A percentile compares a stretch with the other conserved stretches of the same genome.
Evolutionary conservation across 306 rosid species (phyloP).

Genomic region (Sophora flavescens): DNA sequence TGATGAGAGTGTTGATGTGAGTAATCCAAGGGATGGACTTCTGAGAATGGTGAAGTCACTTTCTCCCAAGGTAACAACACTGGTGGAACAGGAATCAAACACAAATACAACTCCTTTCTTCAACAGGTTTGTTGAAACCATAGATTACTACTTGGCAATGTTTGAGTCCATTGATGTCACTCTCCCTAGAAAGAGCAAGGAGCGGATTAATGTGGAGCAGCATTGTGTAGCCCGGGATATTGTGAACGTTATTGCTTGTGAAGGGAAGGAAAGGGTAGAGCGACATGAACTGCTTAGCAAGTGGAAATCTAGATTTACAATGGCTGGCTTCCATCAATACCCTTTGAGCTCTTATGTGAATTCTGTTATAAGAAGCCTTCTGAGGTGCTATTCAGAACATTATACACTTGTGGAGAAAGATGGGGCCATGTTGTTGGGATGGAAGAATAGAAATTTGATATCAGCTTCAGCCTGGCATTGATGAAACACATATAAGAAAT

Average conservation of each 20-base stretch:
- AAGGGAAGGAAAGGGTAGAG: slow-evolving; percentile 82
- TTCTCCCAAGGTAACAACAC: slow-evolving; percentile 71
- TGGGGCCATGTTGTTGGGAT: slow-evolving; percentile 83
- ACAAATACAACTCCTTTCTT: slow-evolving; percentile 88
- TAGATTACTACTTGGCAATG: slow-evolving; percentile 78
- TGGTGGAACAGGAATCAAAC: slow-evolving; percentile 95
- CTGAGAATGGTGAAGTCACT: slow-evolving; percentile 78
- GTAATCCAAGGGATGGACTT: slow-evolving; percentile 80
- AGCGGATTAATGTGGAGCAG: slow-evolving; percentile 77
- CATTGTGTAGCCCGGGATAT: slow-evolving; percentile 88
- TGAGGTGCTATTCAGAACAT: slow-evolving; percentile 74
- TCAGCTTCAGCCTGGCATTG: slow-evolving; percentile 92
- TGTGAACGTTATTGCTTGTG: slow-evolving; percentile 81
- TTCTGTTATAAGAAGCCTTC: slow-evolving; percentile 65
- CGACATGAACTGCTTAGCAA: slow-evolving; percentile 87
- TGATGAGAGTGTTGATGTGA: slow-evolving; percentile 83
- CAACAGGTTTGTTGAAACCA: slow-evolving; percentile 71
- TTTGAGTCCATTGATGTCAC: slow-evolving; percentile 83
- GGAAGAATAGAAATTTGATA: slow-evolving; percentile 80
- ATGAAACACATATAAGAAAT: slow-evolving; percentile 31
- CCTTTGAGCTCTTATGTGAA: slow-evolving; percentile 79
- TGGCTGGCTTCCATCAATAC: slow-evolving; percentile 81
- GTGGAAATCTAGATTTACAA: slow-evolving; percentile 86
- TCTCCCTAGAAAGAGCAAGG: slow-evolving; percentile 65
- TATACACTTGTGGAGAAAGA: slow-evolving; percentile 76